Percentiles rank a stretch among this genome's conserved stretches.
These are phyloP conservation scores for Cyclotella sp. DNA, from an alignment of 108 stramenopile genomes.

Conservation along the genomic window DNA sequence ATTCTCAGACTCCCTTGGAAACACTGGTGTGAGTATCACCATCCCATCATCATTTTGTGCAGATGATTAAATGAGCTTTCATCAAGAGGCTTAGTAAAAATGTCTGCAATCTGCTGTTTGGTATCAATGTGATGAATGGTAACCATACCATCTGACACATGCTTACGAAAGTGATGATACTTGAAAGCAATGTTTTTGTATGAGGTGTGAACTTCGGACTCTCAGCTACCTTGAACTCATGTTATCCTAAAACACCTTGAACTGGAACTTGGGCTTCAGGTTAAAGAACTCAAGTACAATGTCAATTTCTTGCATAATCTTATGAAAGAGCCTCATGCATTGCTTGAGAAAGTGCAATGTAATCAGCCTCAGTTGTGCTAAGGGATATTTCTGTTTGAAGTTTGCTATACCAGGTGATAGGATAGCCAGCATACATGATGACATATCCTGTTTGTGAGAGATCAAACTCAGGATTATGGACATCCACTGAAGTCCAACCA, in stretches of 20 bases:
- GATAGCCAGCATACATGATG: background rate
- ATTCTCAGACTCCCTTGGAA: slow-evolving; percentile 14
- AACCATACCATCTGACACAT: background rate
- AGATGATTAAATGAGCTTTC: slow-evolving; percentile 18
- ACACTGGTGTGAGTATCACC: slow-evolving; percentile 18
- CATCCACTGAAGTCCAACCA: slow-evolving; percentile 3
- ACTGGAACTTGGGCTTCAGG: slow-evolving; percentile 23
- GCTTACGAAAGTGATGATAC: slow-evolving; percentile 25
- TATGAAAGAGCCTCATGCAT: background rate
- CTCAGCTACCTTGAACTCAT: slow-evolving; percentile 6
- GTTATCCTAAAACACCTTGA: slow-evolving; percentile 35
- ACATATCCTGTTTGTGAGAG: slow-evolving; percentile 2
- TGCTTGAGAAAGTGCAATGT: background rate
- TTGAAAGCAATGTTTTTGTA: slow-evolving; percentile 39
- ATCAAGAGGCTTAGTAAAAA: slow-evolving; percentile 44
- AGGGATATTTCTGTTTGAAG: no score
- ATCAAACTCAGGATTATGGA: background rate
- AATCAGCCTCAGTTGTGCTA: no score
- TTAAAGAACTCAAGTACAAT: background rate
- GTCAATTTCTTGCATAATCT: background rate
- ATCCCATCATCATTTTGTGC: slow-evolving; percentile 29
- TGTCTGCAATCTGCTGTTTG: slow-evolving; percentile 42
- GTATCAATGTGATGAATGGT: slow-evolving; percentile 34
- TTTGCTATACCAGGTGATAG: no score
- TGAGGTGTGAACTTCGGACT: slow-evolving; percentile 31